Conservation (phyloP, 2,329 filamentous ascomycete species). For the Xylariaceae sp. region DNA sequence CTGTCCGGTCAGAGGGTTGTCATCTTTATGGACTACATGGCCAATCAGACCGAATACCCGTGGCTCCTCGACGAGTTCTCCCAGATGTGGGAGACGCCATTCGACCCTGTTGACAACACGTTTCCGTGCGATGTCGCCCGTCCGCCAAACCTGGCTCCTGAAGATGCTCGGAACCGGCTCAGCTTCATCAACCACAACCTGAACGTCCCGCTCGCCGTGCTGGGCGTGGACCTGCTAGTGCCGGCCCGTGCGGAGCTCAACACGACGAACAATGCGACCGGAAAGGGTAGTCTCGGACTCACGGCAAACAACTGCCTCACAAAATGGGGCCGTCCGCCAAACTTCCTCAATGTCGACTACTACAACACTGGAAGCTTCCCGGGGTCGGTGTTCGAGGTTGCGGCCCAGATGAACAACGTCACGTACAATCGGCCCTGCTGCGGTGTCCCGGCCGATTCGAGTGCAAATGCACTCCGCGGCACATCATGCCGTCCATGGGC, state of each 20-base stretch:
- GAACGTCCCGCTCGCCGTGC: conserved; percentile 68
- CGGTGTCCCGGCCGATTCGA: conserved; percentile 35
- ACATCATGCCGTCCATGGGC: not conserved
- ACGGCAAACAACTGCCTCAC: conserved; percentile 56
- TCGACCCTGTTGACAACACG: conserved; percentile 56
- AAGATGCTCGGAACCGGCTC: conserved; percentile 55
- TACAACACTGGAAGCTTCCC: conserved; percentile 64
- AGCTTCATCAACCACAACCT: conserved; percentile 91
- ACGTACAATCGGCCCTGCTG: conserved; percentile 59
- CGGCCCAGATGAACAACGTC: conserved; percentile 66
- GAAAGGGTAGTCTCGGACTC: conserved; percentile 60
- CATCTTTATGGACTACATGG: conserved; percentile 79
- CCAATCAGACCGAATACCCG: conserved; percentile 70
- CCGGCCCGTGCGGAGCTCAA: conserved; percentile 67
- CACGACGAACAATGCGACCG: conserved; percentile 62
- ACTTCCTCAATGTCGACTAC: conserved; percentile 77
- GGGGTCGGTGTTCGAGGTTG: conserved; percentile 73
- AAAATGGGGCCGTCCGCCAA: conserved; percentile 65
- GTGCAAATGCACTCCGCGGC: conserved; percentile 5
- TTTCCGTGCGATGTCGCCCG: conserved; percentile 79
- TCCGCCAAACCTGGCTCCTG: conserved; percentile 57
- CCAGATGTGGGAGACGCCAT: conserved; percentile 87
- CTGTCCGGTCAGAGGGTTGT: conserved; percentile 64
- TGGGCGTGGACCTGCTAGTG: conserved; percentile 59
- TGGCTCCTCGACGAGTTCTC: conserved; percentile 85